These are phyloP conservation scores for Colletotrichum sp. DNA, from an alignment of 2,329 filamentous ascomycete genomes.

Conservation along the genomic window DNA sequence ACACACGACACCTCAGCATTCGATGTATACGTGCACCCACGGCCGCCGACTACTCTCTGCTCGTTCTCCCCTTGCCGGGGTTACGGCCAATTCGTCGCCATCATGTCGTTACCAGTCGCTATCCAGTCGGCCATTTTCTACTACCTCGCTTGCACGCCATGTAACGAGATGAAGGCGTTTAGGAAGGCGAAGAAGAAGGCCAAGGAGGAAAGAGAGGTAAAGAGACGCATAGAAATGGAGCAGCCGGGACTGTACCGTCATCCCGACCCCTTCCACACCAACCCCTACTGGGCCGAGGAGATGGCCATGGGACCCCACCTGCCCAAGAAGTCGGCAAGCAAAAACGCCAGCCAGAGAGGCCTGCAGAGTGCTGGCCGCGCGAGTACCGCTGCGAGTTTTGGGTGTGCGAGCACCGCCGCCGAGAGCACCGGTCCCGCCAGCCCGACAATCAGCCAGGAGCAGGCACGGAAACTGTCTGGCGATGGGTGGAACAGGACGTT, in stretches of 20 bases:
- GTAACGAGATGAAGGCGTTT: slow-evolving; percentile 72
- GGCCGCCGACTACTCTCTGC: not conserved
- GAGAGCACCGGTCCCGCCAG: slow-evolving; percentile 38
- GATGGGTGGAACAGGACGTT: slow-evolving; percentile 78
- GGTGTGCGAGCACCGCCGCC: slow-evolving; percentile 39
- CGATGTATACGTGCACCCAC: slow-evolving; percentile 10
- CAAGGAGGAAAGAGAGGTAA: slow-evolving; percentile 69
- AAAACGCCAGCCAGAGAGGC: slow-evolving; percentile 64
- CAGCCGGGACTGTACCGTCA: slow-evolving; percentile 80
- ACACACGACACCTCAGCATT: not conserved
- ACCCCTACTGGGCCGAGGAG: slow-evolving; percentile 88
- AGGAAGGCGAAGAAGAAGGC: slow-evolving; percentile 75
- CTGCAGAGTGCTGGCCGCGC: slow-evolving; percentile 56
- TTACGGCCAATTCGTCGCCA: slow-evolving; percentile 25
- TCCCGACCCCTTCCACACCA: slow-evolving; percentile 83
- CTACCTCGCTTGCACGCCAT: slow-evolving; percentile 79
- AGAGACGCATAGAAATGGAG: slow-evolving; percentile 68
- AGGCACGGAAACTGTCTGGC: slow-evolving; percentile 46
- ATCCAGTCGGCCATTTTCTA: slow-evolving; percentile 82
- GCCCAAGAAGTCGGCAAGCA: slow-evolving; percentile 65
- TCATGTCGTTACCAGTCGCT: slow-evolving; percentile 59
- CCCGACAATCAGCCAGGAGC: slow-evolving; percentile 52
- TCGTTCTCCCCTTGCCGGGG: slow-evolving; percentile 7
- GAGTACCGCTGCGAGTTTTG: slow-evolving; percentile 50
- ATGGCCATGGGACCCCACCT: slow-evolving; percentile 81